A percentile compares a stretch with the other conserved stretches of the same genome.
Conservation (phyloP, 345 rosid genomes). For the Gossypium anomalum region DNA sequence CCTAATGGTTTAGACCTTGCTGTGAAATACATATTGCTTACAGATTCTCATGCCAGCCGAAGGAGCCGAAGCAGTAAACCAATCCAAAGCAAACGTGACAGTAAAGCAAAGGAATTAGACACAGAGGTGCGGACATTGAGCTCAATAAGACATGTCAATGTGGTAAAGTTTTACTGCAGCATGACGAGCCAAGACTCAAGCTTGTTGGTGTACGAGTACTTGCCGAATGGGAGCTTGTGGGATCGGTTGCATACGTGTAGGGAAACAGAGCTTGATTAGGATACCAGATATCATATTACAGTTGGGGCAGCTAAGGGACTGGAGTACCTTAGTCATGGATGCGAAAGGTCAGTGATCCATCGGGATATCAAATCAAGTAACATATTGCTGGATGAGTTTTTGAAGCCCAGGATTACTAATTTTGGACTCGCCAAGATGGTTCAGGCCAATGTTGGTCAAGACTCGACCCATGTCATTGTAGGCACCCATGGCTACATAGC, state of each 20-base stretch:
- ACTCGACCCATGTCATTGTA: slow-evolving; percentile 66
- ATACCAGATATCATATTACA: slow-evolving; percentile 67
- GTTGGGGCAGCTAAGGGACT: slow-evolving; percentile 82
- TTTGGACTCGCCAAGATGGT: slow-evolving; percentile 92
- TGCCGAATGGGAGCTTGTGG: slow-evolving; percentile 95
- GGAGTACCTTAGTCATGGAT: slow-evolving; percentile 86
- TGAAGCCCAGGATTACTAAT: slow-evolving; percentile 89
- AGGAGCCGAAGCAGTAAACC: slow-evolving; percentile 50
- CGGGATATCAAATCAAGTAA: slow-evolving; percentile 86
- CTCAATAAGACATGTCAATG: slow-evolving; percentile 83
- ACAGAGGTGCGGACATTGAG: slow-evolving; percentile 82
- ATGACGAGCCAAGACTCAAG: slow-evolving; percentile 88
- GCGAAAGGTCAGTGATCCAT: slow-evolving; percentile 68
- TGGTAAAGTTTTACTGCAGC: slow-evolving; percentile 88
- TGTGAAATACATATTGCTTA: slow-evolving; percentile 55
- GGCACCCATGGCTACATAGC: slow-evolving; percentile 98
- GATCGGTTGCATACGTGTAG: slow-evolving; percentile 59
- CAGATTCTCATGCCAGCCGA: slow-evolving; percentile 26
- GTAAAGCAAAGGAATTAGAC: slow-evolving; percentile 60
- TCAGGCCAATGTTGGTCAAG: slow-evolving; percentile 41
- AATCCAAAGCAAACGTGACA: slow-evolving; percentile 43
- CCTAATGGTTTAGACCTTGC: slow-evolving; percentile 72
- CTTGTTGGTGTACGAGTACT: slow-evolving; percentile 81
- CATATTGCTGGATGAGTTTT: slow-evolving; percentile 69
- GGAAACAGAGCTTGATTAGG: slow-evolving; percentile 77